A percentile compares a stretch with the other conserved stretches of the same genome.
Conservation (phyloP, 176 grass and related monocot species). For the Aegilops speltoides region DNA sequence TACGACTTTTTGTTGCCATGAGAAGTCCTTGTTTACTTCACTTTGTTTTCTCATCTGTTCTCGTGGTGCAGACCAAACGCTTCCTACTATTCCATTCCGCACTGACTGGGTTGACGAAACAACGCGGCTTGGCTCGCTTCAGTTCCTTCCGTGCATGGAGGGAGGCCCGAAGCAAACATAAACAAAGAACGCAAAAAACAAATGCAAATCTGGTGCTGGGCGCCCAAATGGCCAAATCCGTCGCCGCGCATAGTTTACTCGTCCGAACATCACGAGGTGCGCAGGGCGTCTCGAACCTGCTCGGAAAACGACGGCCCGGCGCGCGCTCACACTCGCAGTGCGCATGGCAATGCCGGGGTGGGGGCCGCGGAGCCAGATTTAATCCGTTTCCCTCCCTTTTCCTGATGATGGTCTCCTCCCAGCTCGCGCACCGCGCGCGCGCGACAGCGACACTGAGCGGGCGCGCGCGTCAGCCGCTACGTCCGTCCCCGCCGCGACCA, state of each 20-base stretch:
- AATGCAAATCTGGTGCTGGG: no score
- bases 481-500: neutral
- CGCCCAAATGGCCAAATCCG: no score
- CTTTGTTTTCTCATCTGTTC: no score
- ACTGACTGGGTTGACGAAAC: no score
- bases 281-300: neutral
- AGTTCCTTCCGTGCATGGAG: no score
- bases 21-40: neutral
- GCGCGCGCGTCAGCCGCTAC: constrained; percentile 9
- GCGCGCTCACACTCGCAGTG: neutral
- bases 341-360: neutral
- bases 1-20: neutral
- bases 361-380: neutral
- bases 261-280: neutral
- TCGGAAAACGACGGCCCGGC: neutral
- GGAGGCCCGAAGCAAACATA: no score
- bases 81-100: no score
- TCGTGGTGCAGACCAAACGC: no score
- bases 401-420: no score
- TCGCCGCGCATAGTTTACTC: no score
- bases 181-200: no score
- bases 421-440: neutral
- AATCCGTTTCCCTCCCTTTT: neutral
- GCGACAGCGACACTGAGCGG: neutral
- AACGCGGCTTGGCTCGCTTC: no score